Evolutionary conservation across 352 stramenopile genomes (phyloP).

Genomic region (Globisporangium cystogenes): DNA sequence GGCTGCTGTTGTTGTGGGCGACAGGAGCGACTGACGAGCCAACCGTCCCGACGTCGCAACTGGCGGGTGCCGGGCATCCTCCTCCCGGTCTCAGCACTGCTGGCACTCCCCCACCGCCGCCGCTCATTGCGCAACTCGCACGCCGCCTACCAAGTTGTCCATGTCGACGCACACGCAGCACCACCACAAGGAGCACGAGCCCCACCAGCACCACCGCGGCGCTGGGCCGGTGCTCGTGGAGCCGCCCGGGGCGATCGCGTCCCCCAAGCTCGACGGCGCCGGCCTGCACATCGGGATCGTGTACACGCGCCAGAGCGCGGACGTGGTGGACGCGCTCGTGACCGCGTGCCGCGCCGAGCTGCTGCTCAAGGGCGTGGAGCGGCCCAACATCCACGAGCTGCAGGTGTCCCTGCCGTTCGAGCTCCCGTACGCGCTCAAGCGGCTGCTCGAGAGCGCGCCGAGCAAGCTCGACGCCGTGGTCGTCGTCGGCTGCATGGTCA

Average conservation of each 20-base stretch:
- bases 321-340: slow-evolving; percentile 23
- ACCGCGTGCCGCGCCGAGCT: slow-evolving; percentile 25
- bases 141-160: background rate
- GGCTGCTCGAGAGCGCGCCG: slow-evolving; percentile 11
- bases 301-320: slow-evolving; percentile 18
- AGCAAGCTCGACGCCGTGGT: slow-evolving; percentile 18
- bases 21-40: no score
- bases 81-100: no score
- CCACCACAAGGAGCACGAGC: background rate
- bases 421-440: slow-evolving; percentile 26
- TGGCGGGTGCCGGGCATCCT: no score
- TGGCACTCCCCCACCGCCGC: no score
- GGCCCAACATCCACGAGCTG: slow-evolving; percentile 21
- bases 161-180: background rate
- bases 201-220: background rate
- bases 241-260: slow-evolving; percentile 27
- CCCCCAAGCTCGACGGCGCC: slow-evolving; percentile 15
- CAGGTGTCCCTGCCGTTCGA: slow-evolving; percentile 29
- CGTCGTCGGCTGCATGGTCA: slow-evolving; percentile 16
- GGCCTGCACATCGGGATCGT: slow-evolving; percentile 23
- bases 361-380: slow-evolving; percentile 22
- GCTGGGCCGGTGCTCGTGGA: slow-evolving; percentile 16
- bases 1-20: no score
- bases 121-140: background rate
- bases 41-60: no score